Evolutionary conservation across 192 early-diverging fungal genomes (phyloP).

Genomic region (Coemansia sp.): DNA sequence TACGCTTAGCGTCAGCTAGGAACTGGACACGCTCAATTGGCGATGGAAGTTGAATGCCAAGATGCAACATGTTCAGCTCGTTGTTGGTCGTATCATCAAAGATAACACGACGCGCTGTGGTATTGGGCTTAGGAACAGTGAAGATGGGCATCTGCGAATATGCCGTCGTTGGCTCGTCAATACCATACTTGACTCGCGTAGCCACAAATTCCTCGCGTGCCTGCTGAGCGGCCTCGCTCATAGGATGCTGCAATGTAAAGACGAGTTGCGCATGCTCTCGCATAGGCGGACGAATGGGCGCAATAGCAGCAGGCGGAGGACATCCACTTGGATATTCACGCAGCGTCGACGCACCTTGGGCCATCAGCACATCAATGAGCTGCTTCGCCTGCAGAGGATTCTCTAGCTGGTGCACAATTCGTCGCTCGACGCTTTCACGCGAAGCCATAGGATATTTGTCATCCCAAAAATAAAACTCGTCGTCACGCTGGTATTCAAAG

Average conservation of each 20-base stretch:
- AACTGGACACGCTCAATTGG: conserved; percentile 8
- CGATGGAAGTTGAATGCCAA: conserved; percentile 14
- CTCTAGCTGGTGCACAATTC: neutral
- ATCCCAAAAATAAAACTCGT: conserved; percentile 7
- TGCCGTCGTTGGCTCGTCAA: conserved; percentile 15
- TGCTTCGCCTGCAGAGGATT: neutral
- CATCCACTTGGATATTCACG: conserved; percentile 24
- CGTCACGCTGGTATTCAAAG: conserved; percentile 2
- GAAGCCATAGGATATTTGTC: neutral
- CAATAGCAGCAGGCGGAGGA: conserved; percentile 15
- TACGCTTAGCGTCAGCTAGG: conserved; percentile 7
- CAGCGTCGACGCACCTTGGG: neutral
- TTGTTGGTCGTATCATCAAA: conserved; percentile 23
- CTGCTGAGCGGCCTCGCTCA: conserved; percentile 3
- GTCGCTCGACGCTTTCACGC: neutral
- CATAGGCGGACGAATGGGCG: conserved; percentile 20
- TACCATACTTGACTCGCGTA: conserved; percentile 6
- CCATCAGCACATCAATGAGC: conserved; percentile 1
- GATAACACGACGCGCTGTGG: conserved; percentile 9
- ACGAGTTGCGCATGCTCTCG: neutral
- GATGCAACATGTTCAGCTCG: conserved; percentile 16
- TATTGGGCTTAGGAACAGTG: conserved; percentile 18
- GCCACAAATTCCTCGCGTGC: neutral
- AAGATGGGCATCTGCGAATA: conserved; percentile 15
- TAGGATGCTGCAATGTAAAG: conserved; percentile 8